phyloP scores from a whole-genome alignment of 305 asterid genomes.

The Solanum hybrid region DNA sequence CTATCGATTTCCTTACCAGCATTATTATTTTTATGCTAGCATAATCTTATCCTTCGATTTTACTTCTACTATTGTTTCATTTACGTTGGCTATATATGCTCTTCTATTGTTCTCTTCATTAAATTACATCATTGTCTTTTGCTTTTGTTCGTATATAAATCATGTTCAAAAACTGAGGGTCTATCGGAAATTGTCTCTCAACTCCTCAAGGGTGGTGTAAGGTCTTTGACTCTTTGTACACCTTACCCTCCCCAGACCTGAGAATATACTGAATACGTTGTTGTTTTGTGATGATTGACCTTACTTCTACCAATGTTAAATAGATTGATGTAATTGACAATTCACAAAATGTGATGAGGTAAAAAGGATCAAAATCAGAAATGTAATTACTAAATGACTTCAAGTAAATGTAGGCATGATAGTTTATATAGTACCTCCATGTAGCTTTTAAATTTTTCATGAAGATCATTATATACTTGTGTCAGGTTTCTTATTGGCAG shows the following conservation, averaged over 20 bases:
- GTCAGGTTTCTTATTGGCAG: slow-evolving; percentile 12
- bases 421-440: slow-evolving; percentile 15
- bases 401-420: neutral
- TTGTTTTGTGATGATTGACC: neutral
- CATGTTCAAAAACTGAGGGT: neutral
- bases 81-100: neutral
- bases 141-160: neutral
- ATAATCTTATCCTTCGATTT: neutral
- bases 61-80: neutral
- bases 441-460: slow-evolving; percentile 10
- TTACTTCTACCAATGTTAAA: neutral
- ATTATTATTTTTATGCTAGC: too few relatives aligned
- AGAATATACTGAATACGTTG: neutral
- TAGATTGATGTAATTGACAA: neutral
- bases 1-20: neutral
- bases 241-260: neutral
- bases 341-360: neutral
- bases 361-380: neutral
- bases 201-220: neutral
- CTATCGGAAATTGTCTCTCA: neutral
- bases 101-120: neutral
- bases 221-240: neutral
- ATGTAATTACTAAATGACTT: neutral
- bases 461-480: slow-evolving; percentile 18
- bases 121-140: neutral